Evolutionary conservation across 2,329 filamentous ascomycete species (phyloP), one percentile per base, ranked within the genome.

Genomic region (Aureobasidium subglaciale): DNA sequence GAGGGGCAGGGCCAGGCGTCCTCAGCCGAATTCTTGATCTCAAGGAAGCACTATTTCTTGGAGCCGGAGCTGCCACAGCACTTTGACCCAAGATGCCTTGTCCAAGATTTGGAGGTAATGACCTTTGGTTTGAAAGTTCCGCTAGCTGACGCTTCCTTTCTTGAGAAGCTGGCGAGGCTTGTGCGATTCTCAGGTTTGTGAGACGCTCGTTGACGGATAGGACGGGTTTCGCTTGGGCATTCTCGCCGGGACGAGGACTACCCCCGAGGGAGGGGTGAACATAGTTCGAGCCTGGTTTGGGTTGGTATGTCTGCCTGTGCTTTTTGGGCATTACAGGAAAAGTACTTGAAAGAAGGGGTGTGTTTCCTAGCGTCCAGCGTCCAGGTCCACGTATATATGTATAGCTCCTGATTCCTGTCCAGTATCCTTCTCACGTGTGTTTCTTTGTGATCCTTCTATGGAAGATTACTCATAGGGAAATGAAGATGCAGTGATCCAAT

Each of bases 131-230:
- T 59, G 71, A 69, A 54, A 65, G 63, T 59, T 71, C 70, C 43
- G 71, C 73, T 32, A 78, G 63, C 50, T 76, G 70, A 34, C 70
- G 66, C 58, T 75, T 73, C 62, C 73, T 70, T 55, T 62, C 61
- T 29, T 56, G 56, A 4, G 66, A 64, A 59, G 69, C 64, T 46
- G 68, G 61, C 2, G 67, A 69, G n/a, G 70, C 63, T 58, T 75
- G 71, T 55, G 74, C 69, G 50, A 69, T 70, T 16, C 75, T 73
- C 10, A 77, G 68, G 59, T 75, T 73, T 42, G 70, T 67, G 50
- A 78, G 71, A 38, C 72, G 72, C 62, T 77, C 71, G 62, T 75
- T 78, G 60, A 78, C 75, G 62, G 66, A 56, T 11, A 63, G 57
- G 2, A 66, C 60, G 38, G 11, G 62, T 58, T 56, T 58, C 52